These are phyloP conservation scores for Puccinia horiana DNA, from an alignment of 1,284 basidiomycete genomes.

Conservation along the genomic window DNA sequence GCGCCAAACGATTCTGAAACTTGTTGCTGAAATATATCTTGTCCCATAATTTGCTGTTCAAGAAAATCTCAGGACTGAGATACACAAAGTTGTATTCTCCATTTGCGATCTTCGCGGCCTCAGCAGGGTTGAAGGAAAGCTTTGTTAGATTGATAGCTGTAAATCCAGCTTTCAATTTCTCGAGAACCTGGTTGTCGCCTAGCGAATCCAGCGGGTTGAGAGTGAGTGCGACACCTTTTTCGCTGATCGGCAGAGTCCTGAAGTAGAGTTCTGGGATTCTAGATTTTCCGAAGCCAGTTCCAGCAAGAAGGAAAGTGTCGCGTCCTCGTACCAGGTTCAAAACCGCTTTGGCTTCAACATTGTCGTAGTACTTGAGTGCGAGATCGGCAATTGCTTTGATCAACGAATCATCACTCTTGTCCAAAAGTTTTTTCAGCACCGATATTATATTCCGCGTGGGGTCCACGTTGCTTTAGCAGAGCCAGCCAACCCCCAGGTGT, in stretches of 20 bases:
- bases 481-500: no score
- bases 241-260: neutral
- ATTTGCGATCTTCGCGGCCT: neutral
- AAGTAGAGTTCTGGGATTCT: neutral
- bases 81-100: neutral
- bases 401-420: no score
- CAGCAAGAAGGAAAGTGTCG: neutral
- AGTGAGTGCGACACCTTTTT: neutral
- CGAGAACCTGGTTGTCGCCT: slow-evolving; percentile 6
- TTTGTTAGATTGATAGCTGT: slow-evolving; percentile 10
- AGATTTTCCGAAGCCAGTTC: slow-evolving; percentile 8
- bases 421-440: no score
- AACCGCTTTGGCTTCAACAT: neutral
- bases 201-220: neutral
- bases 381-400: no score
- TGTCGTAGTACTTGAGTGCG: no score
- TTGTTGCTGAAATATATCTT: neutral
- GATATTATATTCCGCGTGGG: no score
- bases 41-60: neutral
- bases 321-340: no score
- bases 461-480: no score
- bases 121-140: neutral
- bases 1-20: neutral
- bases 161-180: neutral
- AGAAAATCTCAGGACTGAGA: neutral